Conservation (phyloP, 495 filamentous ascomycete genomes). For the Bathelium albidoporum region DNA sequence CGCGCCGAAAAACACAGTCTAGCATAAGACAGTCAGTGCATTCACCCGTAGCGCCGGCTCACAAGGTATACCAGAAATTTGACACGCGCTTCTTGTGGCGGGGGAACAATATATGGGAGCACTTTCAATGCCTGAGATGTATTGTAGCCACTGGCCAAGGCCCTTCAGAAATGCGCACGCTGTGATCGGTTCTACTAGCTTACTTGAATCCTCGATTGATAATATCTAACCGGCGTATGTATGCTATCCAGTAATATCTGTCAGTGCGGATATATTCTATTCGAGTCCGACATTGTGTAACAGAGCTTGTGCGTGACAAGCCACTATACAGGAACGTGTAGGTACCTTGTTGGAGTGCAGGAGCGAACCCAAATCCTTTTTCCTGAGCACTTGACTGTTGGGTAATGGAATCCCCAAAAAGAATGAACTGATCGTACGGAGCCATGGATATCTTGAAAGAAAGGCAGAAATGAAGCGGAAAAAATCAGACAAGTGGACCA, state of each 20-base stretch:
- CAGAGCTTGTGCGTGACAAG: background rate
- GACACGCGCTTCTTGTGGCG: slow-evolving; percentile 45
- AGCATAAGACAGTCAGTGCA: background rate
- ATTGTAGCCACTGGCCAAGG: slow-evolving; percentile 49
- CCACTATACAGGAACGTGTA: background rate
- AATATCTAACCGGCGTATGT: slow-evolving; percentile 55
- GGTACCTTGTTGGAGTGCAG: slow-evolving; percentile 63
- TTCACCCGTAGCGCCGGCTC: background rate
- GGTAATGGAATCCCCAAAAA: slow-evolving; percentile 77
- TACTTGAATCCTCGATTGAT: slow-evolving; percentile 58
- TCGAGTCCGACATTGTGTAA: background rate
- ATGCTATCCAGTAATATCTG: slow-evolving; percentile 35
- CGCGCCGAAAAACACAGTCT: slow-evolving; percentile 78
- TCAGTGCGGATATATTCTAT: background rate
- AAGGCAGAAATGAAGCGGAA: background rate
- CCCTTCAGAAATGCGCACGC: background rate
- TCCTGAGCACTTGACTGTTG: slow-evolving; percentile 48
- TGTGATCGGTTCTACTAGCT: background rate
- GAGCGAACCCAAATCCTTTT: slow-evolving; percentile 58
- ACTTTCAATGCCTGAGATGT: slow-evolving; percentile 52
- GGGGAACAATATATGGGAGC: slow-evolving; percentile 48
- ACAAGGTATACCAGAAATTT: slow-evolving; percentile 48
- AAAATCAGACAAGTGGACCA: too few relatives aligned
- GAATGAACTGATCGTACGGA: slow-evolving; percentile 52
- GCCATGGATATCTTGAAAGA: background rate